Percentiles rank a stretch among this genome's conserved stretches.
Evolutionary conservation across 2,329 filamentous ascomycete species (phyloP).

Genomic region (Colletotrichum viniferum): DNA sequence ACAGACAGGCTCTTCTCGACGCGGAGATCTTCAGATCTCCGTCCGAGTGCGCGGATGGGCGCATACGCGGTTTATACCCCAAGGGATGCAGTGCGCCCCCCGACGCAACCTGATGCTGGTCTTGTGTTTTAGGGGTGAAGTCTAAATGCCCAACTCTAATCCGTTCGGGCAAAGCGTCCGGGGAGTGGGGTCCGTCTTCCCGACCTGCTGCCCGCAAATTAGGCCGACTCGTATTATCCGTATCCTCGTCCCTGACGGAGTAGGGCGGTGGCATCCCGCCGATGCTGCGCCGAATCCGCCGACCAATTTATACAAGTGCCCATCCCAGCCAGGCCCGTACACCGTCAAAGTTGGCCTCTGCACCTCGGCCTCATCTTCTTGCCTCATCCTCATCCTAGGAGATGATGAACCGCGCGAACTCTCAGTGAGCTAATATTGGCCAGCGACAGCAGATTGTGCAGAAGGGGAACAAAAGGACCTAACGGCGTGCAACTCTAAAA

Average conservation of each 20-base stretch:
- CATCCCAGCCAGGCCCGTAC: not conserved
- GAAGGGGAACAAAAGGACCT: not conserved
- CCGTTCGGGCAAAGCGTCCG: not conserved
- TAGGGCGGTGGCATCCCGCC: not conserved
- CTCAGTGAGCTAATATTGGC: not conserved
- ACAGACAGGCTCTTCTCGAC: not conserved
- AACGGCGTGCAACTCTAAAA: not conserved
- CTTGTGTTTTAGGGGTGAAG: constrained; percentile 15
- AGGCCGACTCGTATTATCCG: not conserved
- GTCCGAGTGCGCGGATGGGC: not conserved
- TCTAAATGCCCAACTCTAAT: constrained; percentile 12
- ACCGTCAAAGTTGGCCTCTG: not conserved
- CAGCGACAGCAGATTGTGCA: not conserved
- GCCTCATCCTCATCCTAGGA: not conserved
- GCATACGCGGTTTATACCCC: constrained; percentile 5
- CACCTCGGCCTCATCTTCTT: not conserved
- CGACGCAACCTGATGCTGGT: constrained; percentile 8
- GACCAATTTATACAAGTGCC: not conserved
- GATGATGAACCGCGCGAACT: not conserved
- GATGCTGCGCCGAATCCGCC: not conserved
- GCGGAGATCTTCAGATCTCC: constrained; percentile 2
- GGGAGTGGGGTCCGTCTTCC: not conserved
- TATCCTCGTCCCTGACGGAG: not conserved
- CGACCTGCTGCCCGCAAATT: not conserved
- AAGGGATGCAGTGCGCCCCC: not conserved